phyloP scores from a whole-genome alignment of 305 asterid genomes.

The Solanum chacoense region DNA sequence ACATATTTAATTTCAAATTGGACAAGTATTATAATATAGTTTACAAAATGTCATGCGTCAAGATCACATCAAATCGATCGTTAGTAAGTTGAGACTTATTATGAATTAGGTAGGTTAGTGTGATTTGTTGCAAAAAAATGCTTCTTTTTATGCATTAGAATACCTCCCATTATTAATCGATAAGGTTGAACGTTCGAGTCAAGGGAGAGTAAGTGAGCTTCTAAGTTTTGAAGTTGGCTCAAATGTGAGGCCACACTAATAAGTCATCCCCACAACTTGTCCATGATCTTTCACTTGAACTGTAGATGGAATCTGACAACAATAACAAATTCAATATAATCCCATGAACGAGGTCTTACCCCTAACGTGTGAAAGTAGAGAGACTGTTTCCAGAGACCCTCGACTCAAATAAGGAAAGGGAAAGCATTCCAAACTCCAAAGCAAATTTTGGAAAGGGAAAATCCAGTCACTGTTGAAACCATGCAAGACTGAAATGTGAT shows the following conservation, averaged over 20 bases:
- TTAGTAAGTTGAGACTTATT: not conserved
- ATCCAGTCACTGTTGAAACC: not conserved
- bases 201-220: not conserved
- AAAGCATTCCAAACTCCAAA: not conserved
- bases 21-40: rapidly evolving
- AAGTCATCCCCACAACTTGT: not conserved
- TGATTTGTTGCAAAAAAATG: not conserved
- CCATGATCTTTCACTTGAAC: not conserved
- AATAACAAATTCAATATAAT: not conserved
- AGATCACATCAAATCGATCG: not conserved
- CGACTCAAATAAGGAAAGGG: not conserved
- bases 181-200: not conserved
- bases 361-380: rapidly evolving
- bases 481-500: not conserved
- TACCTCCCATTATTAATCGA: not conserved
- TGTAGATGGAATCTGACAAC: not conserved
- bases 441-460: not conserved
- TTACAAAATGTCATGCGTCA: not conserved
- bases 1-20: too few relatives aligned
- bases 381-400: not conserved
- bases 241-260: not conserved
- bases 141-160: not conserved
- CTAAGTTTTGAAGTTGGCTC: not conserved
- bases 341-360: not conserved
- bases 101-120: not conserved